Evolutionary conservation across 352 stramenopile genomes (phyloP).

Genomic region (Thalassiosira mediterranea): DNA sequence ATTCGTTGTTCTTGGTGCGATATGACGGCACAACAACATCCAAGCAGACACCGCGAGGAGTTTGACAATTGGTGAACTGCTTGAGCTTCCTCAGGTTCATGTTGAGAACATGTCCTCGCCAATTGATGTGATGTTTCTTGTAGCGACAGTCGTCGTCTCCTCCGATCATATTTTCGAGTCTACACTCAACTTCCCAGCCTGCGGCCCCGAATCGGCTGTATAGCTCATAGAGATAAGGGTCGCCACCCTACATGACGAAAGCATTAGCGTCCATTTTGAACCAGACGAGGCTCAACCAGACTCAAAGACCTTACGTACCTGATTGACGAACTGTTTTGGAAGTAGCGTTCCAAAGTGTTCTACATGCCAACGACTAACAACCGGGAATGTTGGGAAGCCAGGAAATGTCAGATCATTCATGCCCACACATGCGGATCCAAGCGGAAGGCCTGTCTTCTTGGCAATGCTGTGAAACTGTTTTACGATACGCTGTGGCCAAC

Average conservation of each 20-base stretch:
- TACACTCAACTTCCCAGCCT: not conserved
- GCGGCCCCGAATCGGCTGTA: constrained; percentile 35
- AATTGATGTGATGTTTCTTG: constrained; percentile 41
- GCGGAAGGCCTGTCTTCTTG: constrained; percentile 5
- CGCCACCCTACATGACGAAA: too few species aligned
- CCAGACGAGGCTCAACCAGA: too few species aligned
- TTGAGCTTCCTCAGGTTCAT: constrained; percentile 31
- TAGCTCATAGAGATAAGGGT: constrained; percentile 56
- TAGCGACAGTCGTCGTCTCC: constrained; percentile 38
- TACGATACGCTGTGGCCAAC: constrained; percentile 24
- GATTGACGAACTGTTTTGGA: constrained; percentile 53
- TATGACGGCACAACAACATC: constrained; percentile 56
- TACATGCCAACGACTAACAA: constrained; percentile 41
- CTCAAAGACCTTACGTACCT: too few species aligned
- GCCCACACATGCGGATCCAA: constrained; percentile 46
- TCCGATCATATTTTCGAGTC: constrained; percentile 38
- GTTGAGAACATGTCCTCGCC: constrained; percentile 44
- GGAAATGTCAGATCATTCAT: constrained; percentile 42
- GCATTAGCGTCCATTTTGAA: too few species aligned
- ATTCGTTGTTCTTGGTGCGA: constrained; percentile 34
- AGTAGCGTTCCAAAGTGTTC: constrained; percentile 29
- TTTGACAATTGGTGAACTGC: not conserved
- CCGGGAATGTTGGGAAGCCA: constrained; percentile 59
- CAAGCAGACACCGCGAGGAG: constrained; percentile 18
- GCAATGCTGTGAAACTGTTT: constrained; percentile 19